Base-by-base conservation (phyloP, 768 basidiomycete genomes). In the Tulasnella sp. region DNA sequence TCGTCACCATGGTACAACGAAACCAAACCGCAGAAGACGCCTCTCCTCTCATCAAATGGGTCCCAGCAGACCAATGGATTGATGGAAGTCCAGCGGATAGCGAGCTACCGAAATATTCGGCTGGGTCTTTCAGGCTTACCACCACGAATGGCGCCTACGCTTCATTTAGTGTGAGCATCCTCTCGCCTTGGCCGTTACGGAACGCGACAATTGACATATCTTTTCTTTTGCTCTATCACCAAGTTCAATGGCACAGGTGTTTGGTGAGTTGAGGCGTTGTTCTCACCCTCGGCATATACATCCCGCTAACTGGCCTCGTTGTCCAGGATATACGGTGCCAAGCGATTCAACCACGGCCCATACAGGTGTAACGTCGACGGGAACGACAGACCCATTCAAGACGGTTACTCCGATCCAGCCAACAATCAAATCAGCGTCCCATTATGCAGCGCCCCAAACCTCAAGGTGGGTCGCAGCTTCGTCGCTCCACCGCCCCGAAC, bases 301-400 rank as follows among this genome's bases (percentile, higher is more conserved):
- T 39, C 27, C 40, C 7, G 27, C 1, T 6, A 19, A 74, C 18
- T 24, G 18, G 19, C 1, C 16, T 14, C 21, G n/a, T 74, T 27
- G n/a, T 27, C 38, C 39, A 74, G 73, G 73, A 74, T 74, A 42
- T 74, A 42, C 73, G 73, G 73, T 38, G 73, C 73, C 34, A 74
- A 74, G 73, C 73, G 73, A 34, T 16, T 4, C 6, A 74, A 74
- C 39, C 73, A 74, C 46, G 73, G 73, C n/a, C 73, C 73, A 74
- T 74, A 74, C 31, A 74, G 27, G 24, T 42, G 73, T 39, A 74
- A 27, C 46, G 31, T 74, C 73, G 73, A 74, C 46, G 73, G 73
- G 24, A 74, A 31, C 31, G 46, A 74, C 73, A 8, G 27, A 40
- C 24, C 46, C 16, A 34, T 48, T 0, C 40, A 74, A 74, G 5